Evolutionary conservation across 106 monocot species (phyloP).

Genomic region (Apostasia shenzhenica): DNA sequence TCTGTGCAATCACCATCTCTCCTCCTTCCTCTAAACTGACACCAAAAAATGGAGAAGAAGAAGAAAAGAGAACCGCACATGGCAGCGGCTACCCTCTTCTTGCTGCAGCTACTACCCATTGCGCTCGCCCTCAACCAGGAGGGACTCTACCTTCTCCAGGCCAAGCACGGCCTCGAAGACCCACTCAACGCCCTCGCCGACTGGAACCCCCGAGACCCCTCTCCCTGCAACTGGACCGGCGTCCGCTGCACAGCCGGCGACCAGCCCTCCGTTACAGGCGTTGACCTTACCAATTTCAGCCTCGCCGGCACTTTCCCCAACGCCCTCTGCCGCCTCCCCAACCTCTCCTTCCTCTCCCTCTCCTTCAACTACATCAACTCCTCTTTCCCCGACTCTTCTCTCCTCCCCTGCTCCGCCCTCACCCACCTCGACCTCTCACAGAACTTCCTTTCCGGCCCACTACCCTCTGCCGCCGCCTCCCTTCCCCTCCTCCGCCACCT

Average conservation of each 20-base stretch:
- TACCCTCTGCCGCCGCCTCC: slow-evolving; percentile 31
- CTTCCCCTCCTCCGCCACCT: slow-evolving; percentile 41
- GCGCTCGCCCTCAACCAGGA: slow-evolving; percentile 29
- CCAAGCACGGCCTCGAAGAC: slow-evolving; percentile 27
- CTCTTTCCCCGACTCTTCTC: slow-evolving; percentile 21
- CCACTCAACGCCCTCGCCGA: slow-evolving; percentile 10
- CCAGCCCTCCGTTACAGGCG: slow-evolving; percentile 10
- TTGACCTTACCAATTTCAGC: slow-evolving; percentile 16
- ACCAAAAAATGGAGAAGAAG: no score
- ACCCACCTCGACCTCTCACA: slow-evolving; percentile 47
- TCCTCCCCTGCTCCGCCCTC: slow-evolving; percentile 35
- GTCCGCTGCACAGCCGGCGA: slow-evolving; percentile 21
- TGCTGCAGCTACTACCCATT: neutral
- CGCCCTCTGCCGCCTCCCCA: slow-evolving; percentile 48
- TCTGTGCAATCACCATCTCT: no score
- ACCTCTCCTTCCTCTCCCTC: slow-evolving; percentile 42
- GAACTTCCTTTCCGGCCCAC: slow-evolving; percentile 45
- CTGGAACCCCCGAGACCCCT: slow-evolving; percentile 33
- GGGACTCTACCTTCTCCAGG: slow-evolving; percentile 29
- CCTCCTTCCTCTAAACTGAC: no score
- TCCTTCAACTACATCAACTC: slow-evolving; percentile 56
- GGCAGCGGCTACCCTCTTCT: neutral
- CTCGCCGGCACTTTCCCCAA: slow-evolving; percentile 36
- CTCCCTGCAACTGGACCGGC: slow-evolving; percentile 49
- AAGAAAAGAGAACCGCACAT: no score